A percentile compares a stretch with the other conserved stretches of the same genome.
Evolutionary conservation across 2,329 filamentous ascomycete species (phyloP).

Genomic region (Fusarium beomiforme): DNA sequence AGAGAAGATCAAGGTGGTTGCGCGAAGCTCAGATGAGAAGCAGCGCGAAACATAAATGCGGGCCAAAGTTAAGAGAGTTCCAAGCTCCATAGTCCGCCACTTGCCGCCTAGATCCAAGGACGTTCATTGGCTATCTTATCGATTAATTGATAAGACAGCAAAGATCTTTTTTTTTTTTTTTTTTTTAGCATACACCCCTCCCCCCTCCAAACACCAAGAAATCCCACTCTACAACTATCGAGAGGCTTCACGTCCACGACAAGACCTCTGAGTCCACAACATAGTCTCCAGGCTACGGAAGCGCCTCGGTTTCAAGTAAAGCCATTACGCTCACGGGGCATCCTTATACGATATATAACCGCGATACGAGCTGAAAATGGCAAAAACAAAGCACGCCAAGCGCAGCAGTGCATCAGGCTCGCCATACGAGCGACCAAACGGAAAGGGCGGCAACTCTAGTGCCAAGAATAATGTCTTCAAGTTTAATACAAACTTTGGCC

Average conservation of each 20-base stretch:
- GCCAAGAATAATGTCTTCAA: conserved; percentile 90
- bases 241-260: conserved; percentile 19
- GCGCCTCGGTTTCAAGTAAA: not conserved
- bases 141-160: conserved; percentile 22
- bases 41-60: conserved; percentile 25
- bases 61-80: conserved; percentile 17
- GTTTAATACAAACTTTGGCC: conserved; percentile 90
- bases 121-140: not conserved
- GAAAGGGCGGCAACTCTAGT: conserved; percentile 27
- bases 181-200: conserved; percentile 29
- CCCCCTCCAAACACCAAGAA: conserved; percentile 25
- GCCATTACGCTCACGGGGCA: too few relatives aligned
- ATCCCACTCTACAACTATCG: conserved; percentile 2
- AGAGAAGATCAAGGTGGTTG: not conserved
- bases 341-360: not conserved
- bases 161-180: not conserved
- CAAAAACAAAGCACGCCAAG: conserved; percentile 63
- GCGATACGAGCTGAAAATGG: conserved; percentile 53
- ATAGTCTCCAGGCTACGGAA: not conserved
- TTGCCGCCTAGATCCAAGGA: not conserved
- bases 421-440: conserved; percentile 54
- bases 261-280: not conserved
- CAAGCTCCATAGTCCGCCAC: conserved; percentile 8
- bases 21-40: conserved; percentile 17
- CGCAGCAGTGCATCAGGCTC: conserved; percentile 58